Percentiles rank a stretch among this genome's conserved stretches.
These are phyloP conservation scores for Boletus rubescentipes DNA, from an alignment of 768 basidiomycete species.

Conservation along the genomic window DNA sequence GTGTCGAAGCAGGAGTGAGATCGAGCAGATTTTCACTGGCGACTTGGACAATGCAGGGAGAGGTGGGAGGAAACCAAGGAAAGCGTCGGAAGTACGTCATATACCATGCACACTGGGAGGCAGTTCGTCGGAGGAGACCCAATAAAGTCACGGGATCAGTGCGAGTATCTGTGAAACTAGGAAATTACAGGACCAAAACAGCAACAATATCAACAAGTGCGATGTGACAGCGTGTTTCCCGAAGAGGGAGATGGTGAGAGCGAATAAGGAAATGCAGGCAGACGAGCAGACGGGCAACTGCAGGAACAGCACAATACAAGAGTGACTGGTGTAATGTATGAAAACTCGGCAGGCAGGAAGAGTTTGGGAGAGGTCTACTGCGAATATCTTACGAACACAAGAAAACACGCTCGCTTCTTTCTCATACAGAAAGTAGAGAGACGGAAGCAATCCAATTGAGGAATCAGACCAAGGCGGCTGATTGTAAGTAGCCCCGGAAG, in stretches of 20 bases:
- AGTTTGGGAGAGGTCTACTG: not conserved
- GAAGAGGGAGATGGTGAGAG: not conserved
- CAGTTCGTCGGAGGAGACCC: slow-evolving; percentile 23
- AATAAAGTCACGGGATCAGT: slow-evolving; percentile 13
- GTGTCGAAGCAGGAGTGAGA: not conserved
- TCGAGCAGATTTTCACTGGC: not conserved
- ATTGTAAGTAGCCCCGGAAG: slow-evolving; percentile 72
- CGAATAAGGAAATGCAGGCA: slow-evolving; percentile 10
- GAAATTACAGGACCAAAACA: slow-evolving; percentile 17
- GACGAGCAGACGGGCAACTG: not conserved
- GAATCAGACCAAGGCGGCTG: slow-evolving; percentile 64
- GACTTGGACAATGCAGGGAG: not conserved
- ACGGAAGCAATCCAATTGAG: not conserved
- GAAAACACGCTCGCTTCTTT: not conserved
- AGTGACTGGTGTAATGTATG: slow-evolving; percentile 5
- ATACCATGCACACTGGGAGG: slow-evolving; percentile 5
- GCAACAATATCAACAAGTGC: slow-evolving; percentile 7
- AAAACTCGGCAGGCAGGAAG: not conserved
- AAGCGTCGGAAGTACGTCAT: not conserved
- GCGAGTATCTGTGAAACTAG: not conserved
- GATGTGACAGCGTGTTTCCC: not conserved
- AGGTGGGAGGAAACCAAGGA: not conserved
- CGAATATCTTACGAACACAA: slow-evolving; percentile 6
- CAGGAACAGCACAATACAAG: slow-evolving; percentile 3
- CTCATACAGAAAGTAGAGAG: not conserved